phyloP scores from a whole-genome alignment of 169 alveolate species.

The Neospora caninum region DNA sequence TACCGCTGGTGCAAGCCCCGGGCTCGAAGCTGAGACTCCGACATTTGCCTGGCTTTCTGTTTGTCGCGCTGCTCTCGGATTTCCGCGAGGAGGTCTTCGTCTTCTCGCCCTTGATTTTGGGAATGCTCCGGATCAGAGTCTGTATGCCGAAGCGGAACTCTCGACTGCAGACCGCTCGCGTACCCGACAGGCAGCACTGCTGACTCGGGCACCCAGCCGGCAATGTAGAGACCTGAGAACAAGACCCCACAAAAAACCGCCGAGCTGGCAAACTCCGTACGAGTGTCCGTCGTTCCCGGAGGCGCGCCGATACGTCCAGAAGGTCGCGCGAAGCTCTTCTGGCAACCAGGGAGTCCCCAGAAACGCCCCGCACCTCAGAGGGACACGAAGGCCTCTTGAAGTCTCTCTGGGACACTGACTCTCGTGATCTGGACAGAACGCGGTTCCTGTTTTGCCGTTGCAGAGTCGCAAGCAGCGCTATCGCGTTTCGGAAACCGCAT shows the following conservation, averaged over 20 bases:
- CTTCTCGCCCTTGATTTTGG: not conserved
- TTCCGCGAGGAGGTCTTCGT: not conserved
- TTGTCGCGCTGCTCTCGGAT: not conserved
- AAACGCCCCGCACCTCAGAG: too few species aligned
- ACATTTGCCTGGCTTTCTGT: not conserved
- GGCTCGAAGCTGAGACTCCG: conserved; percentile 41
- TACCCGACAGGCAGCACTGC: not conserved
- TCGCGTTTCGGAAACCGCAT: too few species aligned
- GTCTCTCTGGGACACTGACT: too few species aligned
- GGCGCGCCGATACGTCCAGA: too few species aligned
- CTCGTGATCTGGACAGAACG: too few species aligned
- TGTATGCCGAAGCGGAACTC: not conserved
- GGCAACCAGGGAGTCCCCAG: too few species aligned
- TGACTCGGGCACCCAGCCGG: conserved; percentile 50
- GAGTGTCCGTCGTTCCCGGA: too few species aligned
- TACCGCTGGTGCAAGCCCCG: conserved; percentile 52
- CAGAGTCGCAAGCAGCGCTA: too few species aligned
- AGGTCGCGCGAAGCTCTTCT: too few species aligned
- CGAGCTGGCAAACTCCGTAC: not conserved
- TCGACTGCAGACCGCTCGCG: not conserved
- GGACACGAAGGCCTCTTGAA: too few species aligned
- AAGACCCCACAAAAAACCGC: not conserved
- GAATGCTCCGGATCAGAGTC: not conserved
- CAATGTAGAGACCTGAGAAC: conserved; percentile 52
- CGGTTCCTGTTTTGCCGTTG: too few species aligned